Evolutionary conservation across 2,329 filamentous ascomycete genomes (phyloP).

Genomic region (Ascochyta pisi): DNA sequence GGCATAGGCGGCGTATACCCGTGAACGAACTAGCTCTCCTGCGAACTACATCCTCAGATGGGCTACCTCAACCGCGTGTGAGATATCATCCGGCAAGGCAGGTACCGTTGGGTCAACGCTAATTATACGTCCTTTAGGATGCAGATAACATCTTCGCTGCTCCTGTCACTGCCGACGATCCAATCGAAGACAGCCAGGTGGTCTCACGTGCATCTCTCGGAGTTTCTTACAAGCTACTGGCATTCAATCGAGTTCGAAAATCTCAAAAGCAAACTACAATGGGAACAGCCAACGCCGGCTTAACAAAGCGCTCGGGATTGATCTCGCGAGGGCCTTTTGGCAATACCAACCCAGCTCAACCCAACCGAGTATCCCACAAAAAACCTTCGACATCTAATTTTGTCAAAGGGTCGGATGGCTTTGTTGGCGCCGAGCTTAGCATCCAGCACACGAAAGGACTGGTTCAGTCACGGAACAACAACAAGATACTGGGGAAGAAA

Average conservation of each 20-base stretch:
- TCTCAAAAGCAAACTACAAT: not conserved
- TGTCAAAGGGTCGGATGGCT: slow-evolving; percentile 19
- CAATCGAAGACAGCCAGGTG: slow-evolving; percentile 37
- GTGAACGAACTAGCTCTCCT: slow-evolving; percentile 37
- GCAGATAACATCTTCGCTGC: slow-evolving; percentile 4
- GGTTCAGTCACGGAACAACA: not conserved
- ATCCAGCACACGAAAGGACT: not conserved
- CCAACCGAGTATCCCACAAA: not conserved
- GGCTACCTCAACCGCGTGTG: slow-evolving; percentile 37
- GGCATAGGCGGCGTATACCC: slow-evolving; percentile 30
- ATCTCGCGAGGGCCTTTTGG: not conserved
- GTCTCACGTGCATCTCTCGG: not conserved
- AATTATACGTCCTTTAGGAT: slow-evolving; percentile 21
- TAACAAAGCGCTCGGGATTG: not conserved
- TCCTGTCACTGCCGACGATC: slow-evolving; percentile 25
- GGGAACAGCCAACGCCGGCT: not conserved
- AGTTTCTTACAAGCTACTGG: not conserved
- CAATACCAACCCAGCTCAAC: not conserved
- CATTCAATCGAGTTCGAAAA: not conserved
- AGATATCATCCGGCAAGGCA: slow-evolving; percentile 8
- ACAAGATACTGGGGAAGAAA: not conserved
- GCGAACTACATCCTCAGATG: slow-evolving; percentile 37
- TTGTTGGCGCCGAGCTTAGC: slow-evolving; percentile 18
- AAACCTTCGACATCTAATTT: not conserved
- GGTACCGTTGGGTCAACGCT: not conserved